A percentile compares a stretch with the other conserved stretches of the same genome.
Evolutionary conservation across 805 yeast genomes (phyloP).

Genomic region (Lachancea thermotolerans): DNA sequence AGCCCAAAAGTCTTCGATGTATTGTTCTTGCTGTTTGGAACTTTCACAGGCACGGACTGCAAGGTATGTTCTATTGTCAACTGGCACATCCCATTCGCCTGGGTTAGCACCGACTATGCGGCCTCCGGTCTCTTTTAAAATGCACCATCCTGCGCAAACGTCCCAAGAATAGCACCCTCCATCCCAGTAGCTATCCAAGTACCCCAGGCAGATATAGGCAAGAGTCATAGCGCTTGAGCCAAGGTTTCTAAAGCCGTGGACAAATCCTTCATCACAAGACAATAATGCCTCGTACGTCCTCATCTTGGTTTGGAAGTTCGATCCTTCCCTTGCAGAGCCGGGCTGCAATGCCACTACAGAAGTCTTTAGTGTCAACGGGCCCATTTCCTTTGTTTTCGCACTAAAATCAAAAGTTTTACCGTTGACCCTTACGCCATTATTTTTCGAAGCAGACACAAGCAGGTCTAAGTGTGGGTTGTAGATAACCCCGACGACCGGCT

Average conservation of each 20-base stretch:
- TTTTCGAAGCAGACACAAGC: constrained; percentile 47
- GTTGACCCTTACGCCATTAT: constrained; percentile 49
- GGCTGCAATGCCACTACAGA: constrained; percentile 87
- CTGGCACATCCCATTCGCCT: constrained; percentile 42
- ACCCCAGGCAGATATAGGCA: constrained; percentile 54
- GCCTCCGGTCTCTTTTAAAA: constrained; percentile 56
- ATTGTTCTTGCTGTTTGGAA: constrained; percentile 36
- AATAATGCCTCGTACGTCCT: constrained; percentile 79
- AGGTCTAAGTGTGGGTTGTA: constrained; percentile 53
- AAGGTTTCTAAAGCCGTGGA: constrained; percentile 63
- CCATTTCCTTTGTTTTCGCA: constrained; percentile 59
- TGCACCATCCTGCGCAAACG: constrained; percentile 65
- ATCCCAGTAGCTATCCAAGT: constrained; percentile 59
- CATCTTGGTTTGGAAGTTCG: constrained; percentile 71
- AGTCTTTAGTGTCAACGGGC: constrained; percentile 80
- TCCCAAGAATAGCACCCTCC: constrained; percentile 70
- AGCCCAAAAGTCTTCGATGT: constrained; percentile 46
- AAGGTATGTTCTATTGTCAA: constrained; percentile 47
- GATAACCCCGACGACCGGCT: constrained; percentile 56
- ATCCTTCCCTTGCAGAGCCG: constrained; percentile 82
- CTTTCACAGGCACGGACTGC: constrained; percentile 46
- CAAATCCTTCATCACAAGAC: constrained; percentile 82
- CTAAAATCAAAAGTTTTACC: constrained; percentile 47
- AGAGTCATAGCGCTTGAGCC: constrained; percentile 64
- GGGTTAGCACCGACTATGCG: constrained; percentile 48